Conservation (phyloP, 2,329 filamentous ascomycete species). For the Camptophora hylomeconis region DNA sequence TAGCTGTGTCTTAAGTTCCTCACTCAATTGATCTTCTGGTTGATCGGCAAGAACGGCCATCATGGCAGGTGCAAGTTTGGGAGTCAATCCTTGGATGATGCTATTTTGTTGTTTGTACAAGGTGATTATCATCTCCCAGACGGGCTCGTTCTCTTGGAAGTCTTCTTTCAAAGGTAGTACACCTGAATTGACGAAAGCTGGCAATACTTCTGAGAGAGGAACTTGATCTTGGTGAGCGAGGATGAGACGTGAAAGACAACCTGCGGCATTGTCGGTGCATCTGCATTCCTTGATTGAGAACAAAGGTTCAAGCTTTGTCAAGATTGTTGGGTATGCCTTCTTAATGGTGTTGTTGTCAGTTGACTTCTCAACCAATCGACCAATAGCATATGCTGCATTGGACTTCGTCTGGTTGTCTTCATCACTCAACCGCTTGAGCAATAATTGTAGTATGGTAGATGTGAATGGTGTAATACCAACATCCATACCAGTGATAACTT, state of each 20-base stretch:
- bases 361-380: constrained; percentile 72
- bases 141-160: constrained; percentile 89
- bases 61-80: constrained; percentile 34
- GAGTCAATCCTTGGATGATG: constrained; percentile 32
- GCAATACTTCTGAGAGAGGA: constrained; percentile 69
- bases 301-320: constrained; percentile 75
- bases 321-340: constrained; percentile 62
- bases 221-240: constrained; percentile 72
- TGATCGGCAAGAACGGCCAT: constrained; percentile 31
- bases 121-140: constrained; percentile 80
- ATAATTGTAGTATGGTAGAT: constrained; percentile 57
- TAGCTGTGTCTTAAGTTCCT: constrained; percentile 33
- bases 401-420: constrained; percentile 87
- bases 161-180: constrained; percentile 83
- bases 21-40: constrained; percentile 34
- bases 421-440: constrained; percentile 77
- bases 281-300: constrained; percentile 65
- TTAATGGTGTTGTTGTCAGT: constrained; percentile 60
- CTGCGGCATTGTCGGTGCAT: constrained; percentile 83
- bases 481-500: constrained; percentile 78
- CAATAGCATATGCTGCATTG: constrained; percentile 85
- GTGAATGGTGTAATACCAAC: constrained; percentile 73
- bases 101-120: constrained; percentile 47
- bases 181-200: constrained; percentile 50
- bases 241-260: constrained; percentile 86